Percentiles rank a stretch among this genome's conserved stretches.
phyloP scores from a whole-genome alignment of 2,329 filamentous ascomycete genomes.

The Lachnellula occidentalis region DNA sequence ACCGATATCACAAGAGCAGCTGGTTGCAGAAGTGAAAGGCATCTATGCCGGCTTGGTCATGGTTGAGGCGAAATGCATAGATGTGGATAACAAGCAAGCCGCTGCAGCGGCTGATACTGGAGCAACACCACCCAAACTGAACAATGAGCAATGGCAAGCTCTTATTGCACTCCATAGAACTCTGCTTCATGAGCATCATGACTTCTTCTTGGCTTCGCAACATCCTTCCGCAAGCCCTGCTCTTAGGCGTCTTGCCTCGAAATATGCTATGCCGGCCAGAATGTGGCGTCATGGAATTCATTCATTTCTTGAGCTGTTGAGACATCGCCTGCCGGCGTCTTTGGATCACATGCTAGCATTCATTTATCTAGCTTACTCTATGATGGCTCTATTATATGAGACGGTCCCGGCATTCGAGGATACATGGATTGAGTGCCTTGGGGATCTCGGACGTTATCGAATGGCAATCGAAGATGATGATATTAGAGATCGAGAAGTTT shows the following conservation, averaged over 20 bases:
- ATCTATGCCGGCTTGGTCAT: slow-evolving; percentile 81
- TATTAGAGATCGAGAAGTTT: slow-evolving; percentile 64
- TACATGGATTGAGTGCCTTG: slow-evolving; percentile 83
- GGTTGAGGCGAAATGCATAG: slow-evolving; percentile 83
- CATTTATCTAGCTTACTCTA: slow-evolving; percentile 82
- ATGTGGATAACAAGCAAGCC: slow-evolving; percentile 64
- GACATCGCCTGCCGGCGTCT: slow-evolving; percentile 68
- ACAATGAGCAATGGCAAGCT: slow-evolving; percentile 74
- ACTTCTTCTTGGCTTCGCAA: slow-evolving; percentile 82
- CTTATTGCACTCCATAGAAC: slow-evolving; percentile 78
- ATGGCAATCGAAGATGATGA: slow-evolving; percentile 92
- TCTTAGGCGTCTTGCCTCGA: slow-evolving; percentile 63
- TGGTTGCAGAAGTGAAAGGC: slow-evolving; percentile 28
- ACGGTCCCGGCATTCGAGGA: slow-evolving; percentile 78
- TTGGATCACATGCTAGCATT: slow-evolving; percentile 88
- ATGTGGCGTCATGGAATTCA: slow-evolving; percentile 96
- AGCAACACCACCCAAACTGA: slow-evolving; percentile 39
- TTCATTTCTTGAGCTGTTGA: slow-evolving; percentile 70
- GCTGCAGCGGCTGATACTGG: slow-evolving; percentile 43
- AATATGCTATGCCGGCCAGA: slow-evolving; percentile 85
- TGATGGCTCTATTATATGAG: slow-evolving; percentile 83
- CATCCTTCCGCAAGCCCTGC: slow-evolving; percentile 71
- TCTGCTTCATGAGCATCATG: slow-evolving; percentile 74
- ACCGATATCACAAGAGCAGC: slow-evolving; percentile 33
- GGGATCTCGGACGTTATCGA: slow-evolving; percentile 74